Conservation (phyloP, 1,284 basidiomycete genomes). For the Sporisorium scitamineum region DNA sequence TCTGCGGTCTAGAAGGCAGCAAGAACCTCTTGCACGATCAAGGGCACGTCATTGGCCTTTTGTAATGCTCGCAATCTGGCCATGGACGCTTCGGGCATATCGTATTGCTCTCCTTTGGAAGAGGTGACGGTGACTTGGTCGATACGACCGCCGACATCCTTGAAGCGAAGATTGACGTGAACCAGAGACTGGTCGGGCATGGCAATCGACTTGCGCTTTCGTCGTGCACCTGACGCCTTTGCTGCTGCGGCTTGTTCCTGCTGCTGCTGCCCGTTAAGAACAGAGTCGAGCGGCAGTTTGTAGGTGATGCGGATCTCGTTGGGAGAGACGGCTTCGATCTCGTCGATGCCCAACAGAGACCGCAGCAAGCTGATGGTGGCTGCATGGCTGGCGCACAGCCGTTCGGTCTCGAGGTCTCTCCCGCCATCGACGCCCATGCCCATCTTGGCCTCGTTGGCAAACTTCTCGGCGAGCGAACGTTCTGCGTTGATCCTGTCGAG, state of each 20-base stretch:
- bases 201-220: constrained; percentile 49
- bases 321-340: constrained; percentile 39
- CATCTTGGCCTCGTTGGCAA: constrained; percentile 59
- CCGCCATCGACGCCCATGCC: constrained; percentile 58
- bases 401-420: constrained; percentile 59
- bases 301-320: constrained; percentile 50
- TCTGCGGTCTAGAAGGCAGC: constrained; percentile 32
- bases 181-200: constrained; percentile 40
- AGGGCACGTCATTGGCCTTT: constrained; percentile 52
- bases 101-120: constrained; percentile 43
- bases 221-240: constrained; percentile 15
- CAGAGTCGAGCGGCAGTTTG: constrained; percentile 38
- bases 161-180: constrained; percentile 43
- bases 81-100: constrained; percentile 48
- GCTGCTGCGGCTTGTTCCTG: constrained; percentile 16
- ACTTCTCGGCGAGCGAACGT: constrained; percentile 59
- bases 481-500: constrained; percentile 60
- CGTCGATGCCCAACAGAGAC: constrained; percentile 49
- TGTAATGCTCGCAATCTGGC: constrained; percentile 40
- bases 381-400: constrained; percentile 53
- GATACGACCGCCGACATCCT: constrained; percentile 50
- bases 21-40: constrained; percentile 53
- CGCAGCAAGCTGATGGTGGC: constrained; percentile 41
- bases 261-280: constrained; percentile 19
- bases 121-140: constrained; percentile 46